Evolutionary conservation across 371 early-diverging fungal genomes (phyloP).

Genomic region (Saksenaea oblongispora): DNA sequence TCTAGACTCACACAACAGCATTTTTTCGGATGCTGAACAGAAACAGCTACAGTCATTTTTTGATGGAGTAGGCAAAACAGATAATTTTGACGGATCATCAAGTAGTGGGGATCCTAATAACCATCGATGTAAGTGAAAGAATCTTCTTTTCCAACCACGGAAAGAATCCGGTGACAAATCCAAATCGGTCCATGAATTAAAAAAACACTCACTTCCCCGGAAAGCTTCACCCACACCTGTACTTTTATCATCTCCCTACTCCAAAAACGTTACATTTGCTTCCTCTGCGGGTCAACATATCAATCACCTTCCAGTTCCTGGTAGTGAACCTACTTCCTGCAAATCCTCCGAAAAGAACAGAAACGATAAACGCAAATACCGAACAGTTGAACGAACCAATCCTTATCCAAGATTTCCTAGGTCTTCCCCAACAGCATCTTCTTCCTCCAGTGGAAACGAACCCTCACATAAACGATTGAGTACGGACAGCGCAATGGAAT

Average conservation of each 20-base stretch:
- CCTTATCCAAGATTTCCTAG: slow-evolving; percentile 1
- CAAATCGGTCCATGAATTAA: slow-evolving; percentile 1
- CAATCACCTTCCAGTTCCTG: slow-evolving; percentile 12
- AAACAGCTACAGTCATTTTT: slow-evolving; percentile 18
- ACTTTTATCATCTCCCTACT: slow-evolving; percentile 22
- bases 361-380: slow-evolving; percentile 16
- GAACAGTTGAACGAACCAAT: slow-evolving; percentile 8
- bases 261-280: slow-evolving; percentile 18
- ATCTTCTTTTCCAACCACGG: slow-evolving; percentile 1
- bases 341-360: slow-evolving; percentile 12
- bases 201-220: slow-evolving; percentile 5
- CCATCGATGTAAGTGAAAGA: slow-evolving; percentile 12
- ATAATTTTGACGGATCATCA: neutral
- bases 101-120: neutral
- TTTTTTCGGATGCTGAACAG: slow-evolving; percentile 16
- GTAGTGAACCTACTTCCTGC: neutral
- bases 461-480: neutral
- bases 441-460: neutral
- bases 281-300: slow-evolving; percentile 13
- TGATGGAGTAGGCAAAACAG: slow-evolving; percentile 8
- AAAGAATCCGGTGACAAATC: slow-evolving; percentile 12
- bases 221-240: slow-evolving; percentile 26
- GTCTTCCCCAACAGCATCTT: slow-evolving; percentile 7
- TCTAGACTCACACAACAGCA: slow-evolving; percentile 5
- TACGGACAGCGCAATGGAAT: slow-evolving; percentile 7